Evolutionary conservation across 179 eudicot genomes (phyloP).

Genomic region (Nepenthes alata): DNA sequence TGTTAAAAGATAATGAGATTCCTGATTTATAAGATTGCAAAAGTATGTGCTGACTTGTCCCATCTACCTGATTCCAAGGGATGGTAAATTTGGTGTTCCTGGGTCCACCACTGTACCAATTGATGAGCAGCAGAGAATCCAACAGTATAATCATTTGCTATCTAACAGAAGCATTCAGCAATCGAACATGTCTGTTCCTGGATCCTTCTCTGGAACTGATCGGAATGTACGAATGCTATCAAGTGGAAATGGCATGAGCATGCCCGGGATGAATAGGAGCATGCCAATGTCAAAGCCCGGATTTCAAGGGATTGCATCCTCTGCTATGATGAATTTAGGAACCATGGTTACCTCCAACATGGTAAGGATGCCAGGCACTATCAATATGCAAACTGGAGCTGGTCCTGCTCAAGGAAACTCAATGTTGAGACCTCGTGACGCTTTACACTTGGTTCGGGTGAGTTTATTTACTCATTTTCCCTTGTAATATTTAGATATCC

Average conservation of each 20-base stretch:
- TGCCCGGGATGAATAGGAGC: constrained; percentile 48
- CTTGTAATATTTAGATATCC: no score
- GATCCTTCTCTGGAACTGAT: constrained; percentile 53
- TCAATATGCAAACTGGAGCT: constrained; percentile 47
- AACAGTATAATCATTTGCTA: constrained; percentile 50
- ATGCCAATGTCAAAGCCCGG: constrained; percentile 58
- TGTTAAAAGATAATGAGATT: constrained; percentile 1
- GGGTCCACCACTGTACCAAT: constrained; percentile 47
- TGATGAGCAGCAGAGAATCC: constrained; percentile 84
- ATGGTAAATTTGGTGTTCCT: constrained; percentile 50
- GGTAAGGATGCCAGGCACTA: constrained; percentile 33
- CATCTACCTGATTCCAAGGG: constrained; percentile 24
- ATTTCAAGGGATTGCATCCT: constrained; percentile 49
- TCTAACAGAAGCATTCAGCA: constrained; percentile 58
- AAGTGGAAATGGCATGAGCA: constrained; percentile 53
- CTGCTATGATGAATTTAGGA: constrained; percentile 61
- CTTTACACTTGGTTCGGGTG: constrained; percentile 62
- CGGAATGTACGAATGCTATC: constrained; percentile 58
- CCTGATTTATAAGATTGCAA: constrained; percentile 2
- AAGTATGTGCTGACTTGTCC: not conserved
- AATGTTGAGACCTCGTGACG: constrained; percentile 59
- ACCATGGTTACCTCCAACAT: constrained; percentile 39
- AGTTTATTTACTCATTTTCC: constrained; percentile 7
- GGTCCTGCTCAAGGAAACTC: constrained; percentile 60
- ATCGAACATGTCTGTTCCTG: constrained; percentile 39